Conservation (phyloP, 495 filamentous ascomycete species). For the Xylaria grammica region DNA sequence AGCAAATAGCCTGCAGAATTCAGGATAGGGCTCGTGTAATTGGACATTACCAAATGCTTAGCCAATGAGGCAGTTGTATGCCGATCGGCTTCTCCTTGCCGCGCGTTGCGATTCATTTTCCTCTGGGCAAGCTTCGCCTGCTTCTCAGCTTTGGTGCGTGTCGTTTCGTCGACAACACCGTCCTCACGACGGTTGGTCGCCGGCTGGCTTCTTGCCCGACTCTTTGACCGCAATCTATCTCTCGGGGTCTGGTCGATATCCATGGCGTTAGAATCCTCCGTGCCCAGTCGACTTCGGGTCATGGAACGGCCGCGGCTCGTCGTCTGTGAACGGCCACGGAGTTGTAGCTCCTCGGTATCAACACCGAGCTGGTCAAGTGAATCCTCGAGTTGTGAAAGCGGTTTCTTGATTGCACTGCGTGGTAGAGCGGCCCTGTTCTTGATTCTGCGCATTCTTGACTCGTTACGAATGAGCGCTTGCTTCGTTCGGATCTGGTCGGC, state of each 20-base stretch:
- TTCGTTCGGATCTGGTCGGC: constrained; percentile 95
- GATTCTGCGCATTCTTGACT: constrained; percentile 84
- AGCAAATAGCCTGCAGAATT: not conserved
- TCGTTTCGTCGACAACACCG: constrained; percentile 66
- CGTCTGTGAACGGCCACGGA: constrained; percentile 65
- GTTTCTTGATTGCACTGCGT: constrained; percentile 72
- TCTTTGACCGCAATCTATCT: constrained; percentile 74
- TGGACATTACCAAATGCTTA: constrained; percentile 84
- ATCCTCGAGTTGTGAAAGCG: constrained; percentile 81
- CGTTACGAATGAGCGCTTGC: constrained; percentile 83
- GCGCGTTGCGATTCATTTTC: constrained; percentile 98
- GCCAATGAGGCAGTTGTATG: constrained; percentile 80
- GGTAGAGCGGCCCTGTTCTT: constrained; percentile 96
- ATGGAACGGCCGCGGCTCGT: constrained; percentile 70
- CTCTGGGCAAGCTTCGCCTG: constrained; percentile 88
- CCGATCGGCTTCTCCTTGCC: constrained; percentile 94
- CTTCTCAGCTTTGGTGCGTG: constrained; percentile 80
- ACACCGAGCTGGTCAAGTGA: constrained; percentile 84
- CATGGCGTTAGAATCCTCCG: constrained; percentile 74
- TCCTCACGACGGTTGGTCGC: constrained; percentile 82
- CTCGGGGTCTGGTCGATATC: constrained; percentile 74
- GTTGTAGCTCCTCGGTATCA: constrained; percentile 74
- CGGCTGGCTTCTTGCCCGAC: constrained; percentile 75
- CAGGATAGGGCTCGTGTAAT: not conserved
- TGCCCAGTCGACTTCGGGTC: constrained; percentile 52